These are phyloP conservation scores for Fomitopsis palustris DNA, from an alignment of 1,284 basidiomycete genomes.

Conservation along the genomic window DNA sequence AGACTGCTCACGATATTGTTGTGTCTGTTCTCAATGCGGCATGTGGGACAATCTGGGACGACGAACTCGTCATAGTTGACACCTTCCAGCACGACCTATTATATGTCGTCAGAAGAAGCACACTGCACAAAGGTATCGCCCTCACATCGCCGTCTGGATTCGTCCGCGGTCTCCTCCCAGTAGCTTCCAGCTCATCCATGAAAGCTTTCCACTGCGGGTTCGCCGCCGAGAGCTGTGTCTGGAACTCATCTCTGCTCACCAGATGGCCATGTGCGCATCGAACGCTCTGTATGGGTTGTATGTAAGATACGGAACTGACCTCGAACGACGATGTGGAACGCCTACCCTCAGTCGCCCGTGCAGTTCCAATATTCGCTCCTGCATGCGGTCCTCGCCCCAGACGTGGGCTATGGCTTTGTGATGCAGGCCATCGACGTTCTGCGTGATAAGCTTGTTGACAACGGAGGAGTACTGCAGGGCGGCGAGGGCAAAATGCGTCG, in stretches of 20 bases:
- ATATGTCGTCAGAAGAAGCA: too few relatives aligned
- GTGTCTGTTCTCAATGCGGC: slow-evolving; percentile 48
- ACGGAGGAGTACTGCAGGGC: slow-evolving; percentile 72
- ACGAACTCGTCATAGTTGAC: slow-evolving; percentile 73
- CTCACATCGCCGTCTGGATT: slow-evolving; percentile 91
- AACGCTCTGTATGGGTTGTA: slow-evolving; percentile 49
- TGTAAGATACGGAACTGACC: slow-evolving; percentile 5
- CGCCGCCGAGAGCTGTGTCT: slow-evolving; percentile 62
- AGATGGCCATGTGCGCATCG: slow-evolving; percentile 71
- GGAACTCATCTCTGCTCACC: slow-evolving; percentile 67
- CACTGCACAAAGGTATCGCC: slow-evolving; percentile 6
- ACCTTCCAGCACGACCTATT: slow-evolving; percentile 83
- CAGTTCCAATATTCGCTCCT: slow-evolving; percentile 69
- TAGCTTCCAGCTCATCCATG: slow-evolving; percentile 62
- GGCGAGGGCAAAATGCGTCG: slow-evolving; percentile 83
- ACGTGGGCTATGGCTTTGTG: slow-evolving; percentile 59
- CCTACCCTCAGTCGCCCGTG: slow-evolving; percentile 86
- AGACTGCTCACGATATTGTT: slow-evolving; percentile 50
- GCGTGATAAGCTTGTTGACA: slow-evolving; percentile 74
- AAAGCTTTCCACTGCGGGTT: slow-evolving; percentile 83
- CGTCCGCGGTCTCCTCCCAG: slow-evolving; percentile 65
- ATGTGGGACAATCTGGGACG: slow-evolving; percentile 74
- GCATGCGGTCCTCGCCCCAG: slow-evolving; percentile 34
- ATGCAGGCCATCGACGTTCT: slow-evolving; percentile 92
- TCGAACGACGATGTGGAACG: slow-evolving; percentile 3